A percentile compares a stretch with the other conserved stretches of the same genome.
These are phyloP conservation scores for Lentinula edodes DNA, from an alignment of 768 basidiomycete genomes.

Conservation along the genomic window DNA sequence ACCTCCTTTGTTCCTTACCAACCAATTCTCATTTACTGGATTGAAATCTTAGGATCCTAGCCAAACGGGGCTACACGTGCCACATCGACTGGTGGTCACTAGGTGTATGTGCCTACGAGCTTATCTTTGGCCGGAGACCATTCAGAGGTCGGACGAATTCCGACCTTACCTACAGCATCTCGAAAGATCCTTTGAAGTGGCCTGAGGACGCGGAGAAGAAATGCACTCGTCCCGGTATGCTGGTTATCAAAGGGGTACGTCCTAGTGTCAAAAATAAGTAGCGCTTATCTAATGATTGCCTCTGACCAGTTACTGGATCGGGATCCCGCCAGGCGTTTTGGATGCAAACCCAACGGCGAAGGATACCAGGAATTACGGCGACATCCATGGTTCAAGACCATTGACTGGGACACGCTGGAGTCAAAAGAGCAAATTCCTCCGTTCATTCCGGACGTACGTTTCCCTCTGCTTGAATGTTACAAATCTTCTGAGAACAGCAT, in stretches of 20 bases:
- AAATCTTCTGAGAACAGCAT: constrained; percentile 9
- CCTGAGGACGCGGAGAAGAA: constrained; percentile 84
- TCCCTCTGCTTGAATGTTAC: background rate
- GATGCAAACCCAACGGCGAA: constrained; percentile 75
- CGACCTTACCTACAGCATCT: constrained; percentile 88
- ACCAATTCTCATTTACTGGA: constrained; percentile 2
- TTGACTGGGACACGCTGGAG: constrained; percentile 88
- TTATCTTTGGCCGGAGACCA: constrained; percentile 86
- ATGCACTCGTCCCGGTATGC: constrained; percentile 73
- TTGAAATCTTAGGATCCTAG: constrained; percentile 51
- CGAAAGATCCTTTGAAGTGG: constrained; percentile 81
- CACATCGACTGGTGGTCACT: constrained; percentile 98
- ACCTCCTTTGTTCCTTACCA: background rate
- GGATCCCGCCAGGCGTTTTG: constrained; percentile 74
- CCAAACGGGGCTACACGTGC: constrained; percentile 91
- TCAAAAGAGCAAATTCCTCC: constrained; percentile 70
- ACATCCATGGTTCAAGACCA: constrained; percentile 83
- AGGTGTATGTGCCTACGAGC: constrained; percentile 88
- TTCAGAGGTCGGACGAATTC: constrained; percentile 93
- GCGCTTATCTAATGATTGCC: constrained; percentile 4
- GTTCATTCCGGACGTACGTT: constrained; percentile 82
- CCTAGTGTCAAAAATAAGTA: constrained; percentile 11
- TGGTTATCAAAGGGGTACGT: constrained; percentile 73
- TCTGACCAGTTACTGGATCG: constrained; percentile 73
- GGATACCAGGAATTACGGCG: constrained; percentile 73